Base-by-base conservation (phyloP, 2,329 filamentous ascomycete genomes). In the Blastomyces gilchristii region DNA sequence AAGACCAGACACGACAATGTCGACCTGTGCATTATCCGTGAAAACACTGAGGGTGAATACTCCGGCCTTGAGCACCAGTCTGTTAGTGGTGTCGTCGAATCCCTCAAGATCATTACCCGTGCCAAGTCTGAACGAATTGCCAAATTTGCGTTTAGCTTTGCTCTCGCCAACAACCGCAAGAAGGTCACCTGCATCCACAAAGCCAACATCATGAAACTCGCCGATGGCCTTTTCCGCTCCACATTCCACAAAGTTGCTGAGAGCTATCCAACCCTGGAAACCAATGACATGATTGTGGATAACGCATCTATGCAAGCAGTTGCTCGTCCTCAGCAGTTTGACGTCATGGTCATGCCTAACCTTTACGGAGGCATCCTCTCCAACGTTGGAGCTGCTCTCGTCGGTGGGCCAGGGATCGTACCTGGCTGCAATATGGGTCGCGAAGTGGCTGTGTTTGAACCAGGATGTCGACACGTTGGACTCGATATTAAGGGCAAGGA, bases 181-280 rank as follows among this genome's bases (percentile, higher is more conserved):
- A 97, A 97, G 89, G 91, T 99, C 64, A 97, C 94, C 70, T 97
- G 93, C 83, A 97, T 99, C 76, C 94, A 99, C 88, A 99, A 99
- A 86, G 94, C 94, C 81, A 99, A 99, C 85, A 99, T 99, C 83
- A 99, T 99, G 94, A 99, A 99, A 86, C 85, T 99, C 65, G 93
- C 92, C 77, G 94, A 99, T 72, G 94, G 94, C 80, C 89, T 99
- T 63, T 99, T 99, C 90, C 89, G 94, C 78, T 93, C 87, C 82
- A 97, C 94, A 70, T 95, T 97, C 85, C 91, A 96, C 83, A 84
- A 87, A 73, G 87, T 94, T 70, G 90, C 91, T 69, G 89, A 95
- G 82, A 91, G 96, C 78, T 99, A 94, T 82, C 93, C 94, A 65
- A 95, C 90, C 67, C 84, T 99, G 71, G 90, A 97, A 83, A 88